Conservation (phyloP, 2,329 filamentous ascomycete species). For the Fusarium aywerte region DNA sequence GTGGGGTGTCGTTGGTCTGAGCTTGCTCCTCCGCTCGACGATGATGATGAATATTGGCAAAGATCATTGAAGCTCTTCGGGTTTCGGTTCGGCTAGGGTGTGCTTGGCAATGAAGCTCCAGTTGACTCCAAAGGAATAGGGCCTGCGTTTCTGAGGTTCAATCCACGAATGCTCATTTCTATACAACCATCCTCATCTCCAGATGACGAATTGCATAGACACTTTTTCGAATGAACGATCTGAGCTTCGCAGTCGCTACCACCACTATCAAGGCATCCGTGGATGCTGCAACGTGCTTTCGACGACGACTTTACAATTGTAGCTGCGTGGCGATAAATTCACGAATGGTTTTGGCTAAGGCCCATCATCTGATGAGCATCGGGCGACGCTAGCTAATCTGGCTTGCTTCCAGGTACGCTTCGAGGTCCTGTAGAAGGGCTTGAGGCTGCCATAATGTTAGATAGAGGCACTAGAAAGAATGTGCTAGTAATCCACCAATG, state of each 20-base stretch:
- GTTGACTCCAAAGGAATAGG: neutral
- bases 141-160: neutral
- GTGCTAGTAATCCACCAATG: slow-evolving; percentile 21
- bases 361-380: slow-evolving; percentile 8
- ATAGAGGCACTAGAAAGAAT: slow-evolving; percentile 10
- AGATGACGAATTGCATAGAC: neutral
- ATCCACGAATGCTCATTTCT: neutral
- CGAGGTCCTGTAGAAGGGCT: slow-evolving; percentile 18
- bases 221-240: slow-evolving; percentile 17
- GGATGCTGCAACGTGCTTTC: slow-evolving; percentile 18
- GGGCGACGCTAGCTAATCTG: slow-evolving; percentile 35
- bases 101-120: neutral
- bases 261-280: slow-evolving; percentile 13
- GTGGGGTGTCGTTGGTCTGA: slow-evolving; percentile 18
- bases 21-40: slow-evolving; percentile 26
- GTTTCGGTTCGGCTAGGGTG: neutral
- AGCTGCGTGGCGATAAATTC: slow-evolving; percentile 27
- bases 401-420: slow-evolving; percentile 22
- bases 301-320: slow-evolving; percentile 16
- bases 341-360: slow-evolving; percentile 15
- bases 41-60: slow-evolving; percentile 20
- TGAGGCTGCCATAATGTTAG: slow-evolving; percentile 4
- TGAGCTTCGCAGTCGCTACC: slow-evolving; percentile 10
- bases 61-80: slow-evolving; percentile 3
- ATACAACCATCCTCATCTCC: neutral